Base-by-base conservation (phyloP, 192 early-diverging fungal genomes). In the Coemansia sp. region DNA sequence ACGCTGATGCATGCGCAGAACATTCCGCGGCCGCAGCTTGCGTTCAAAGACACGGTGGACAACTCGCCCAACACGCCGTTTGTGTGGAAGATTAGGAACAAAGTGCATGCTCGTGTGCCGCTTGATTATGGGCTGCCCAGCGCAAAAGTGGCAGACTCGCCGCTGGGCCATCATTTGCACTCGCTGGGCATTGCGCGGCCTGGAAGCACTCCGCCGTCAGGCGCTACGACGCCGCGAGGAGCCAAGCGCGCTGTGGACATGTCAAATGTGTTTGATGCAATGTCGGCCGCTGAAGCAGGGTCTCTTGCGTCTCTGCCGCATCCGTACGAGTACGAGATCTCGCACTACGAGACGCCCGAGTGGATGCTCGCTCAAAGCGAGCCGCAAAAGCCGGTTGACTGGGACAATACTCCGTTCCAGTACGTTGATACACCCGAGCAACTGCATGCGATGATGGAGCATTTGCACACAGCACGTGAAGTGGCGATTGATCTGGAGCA, bases 401-500 rank as follows among this genome's bases (percentile, higher is more conserved):
- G 96, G 59, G 89, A 94, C 24, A 43, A 54, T 0, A 93, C 94
- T 6, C 73, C 90, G 51, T 89, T 85, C 38, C 88, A 73, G 35
- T 97, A 85, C 81, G 87, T 99, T n/a, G 92, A 97, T 22, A 92
- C 89, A 1, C 82, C 75, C 26, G 90, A 88, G 52, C 73, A 58
- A 13, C 83, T 98, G 29, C 48, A 71, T 18, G 61, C 52, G 0
- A 85, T 98, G 85, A 76, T 93, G 52, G 74, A 58, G 32, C 75
- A 85, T 18, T 62, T 99, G 61, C 79, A 84, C 20, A 56, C 49
- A 6, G 84, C 78, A 5, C 47, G 77, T 0, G 95, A 95, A 65
- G 83, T 99, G 51, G 96, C 97, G 4, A 82, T 99, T 0, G 97
- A 99, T 87, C 73, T 96, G 61, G 97, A 95, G 79, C 93, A 97